Percentiles rank a stretch among this genome's conserved stretches.
Evolutionary conservation across 345 rosid genomes (phyloP).

Genomic region (Acer yangbiense): DNA sequence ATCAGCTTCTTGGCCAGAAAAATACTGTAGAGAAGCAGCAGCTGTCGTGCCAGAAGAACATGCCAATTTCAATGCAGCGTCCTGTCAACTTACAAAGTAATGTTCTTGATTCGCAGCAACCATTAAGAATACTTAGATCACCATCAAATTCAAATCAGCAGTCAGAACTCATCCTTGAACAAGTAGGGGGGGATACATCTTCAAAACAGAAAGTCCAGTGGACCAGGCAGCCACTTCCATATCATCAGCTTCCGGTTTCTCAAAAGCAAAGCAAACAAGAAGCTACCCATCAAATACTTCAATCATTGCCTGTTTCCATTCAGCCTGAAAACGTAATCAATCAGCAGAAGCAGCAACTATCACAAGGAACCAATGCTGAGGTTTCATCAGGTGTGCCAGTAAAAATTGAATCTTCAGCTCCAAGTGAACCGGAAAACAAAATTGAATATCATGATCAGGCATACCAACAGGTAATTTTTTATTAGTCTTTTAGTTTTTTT

Average conservation of each 20-base stretch:
- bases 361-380: slow-evolving; percentile 3
- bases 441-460: slow-evolving; percentile 12
- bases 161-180: too few relatives aligned
- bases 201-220: too few relatives aligned
- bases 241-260: background rate
- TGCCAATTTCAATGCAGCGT: background rate
- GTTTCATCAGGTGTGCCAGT: slow-evolving; percentile 4
- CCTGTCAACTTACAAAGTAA: slow-evolving; percentile 13
- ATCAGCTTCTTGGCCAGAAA: slow-evolving; percentile 1
- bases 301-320: too few relatives aligned
- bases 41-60: background rate
- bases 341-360: background rate
- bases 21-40: slow-evolving; percentile 7
- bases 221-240: too few relatives aligned
- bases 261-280: slow-evolving; percentile 6
- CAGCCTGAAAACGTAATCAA: background rate
- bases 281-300: slow-evolving; percentile 7
- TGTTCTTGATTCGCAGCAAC: slow-evolving; percentile 12
- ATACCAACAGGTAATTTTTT: slow-evolving; percentile 12
- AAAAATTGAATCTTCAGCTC: background rate
- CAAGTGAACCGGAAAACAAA: slow-evolving; percentile 12
- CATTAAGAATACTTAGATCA: slow-evolving; percentile 3
- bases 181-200: too few relatives aligned
- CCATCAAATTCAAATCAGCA: background rate
- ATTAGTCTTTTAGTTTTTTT: background rate